Evolutionary conservation across 495 filamentous ascomycete genomes (phyloP).

Genomic region (Podospora bellae-mahoneyi): DNA sequence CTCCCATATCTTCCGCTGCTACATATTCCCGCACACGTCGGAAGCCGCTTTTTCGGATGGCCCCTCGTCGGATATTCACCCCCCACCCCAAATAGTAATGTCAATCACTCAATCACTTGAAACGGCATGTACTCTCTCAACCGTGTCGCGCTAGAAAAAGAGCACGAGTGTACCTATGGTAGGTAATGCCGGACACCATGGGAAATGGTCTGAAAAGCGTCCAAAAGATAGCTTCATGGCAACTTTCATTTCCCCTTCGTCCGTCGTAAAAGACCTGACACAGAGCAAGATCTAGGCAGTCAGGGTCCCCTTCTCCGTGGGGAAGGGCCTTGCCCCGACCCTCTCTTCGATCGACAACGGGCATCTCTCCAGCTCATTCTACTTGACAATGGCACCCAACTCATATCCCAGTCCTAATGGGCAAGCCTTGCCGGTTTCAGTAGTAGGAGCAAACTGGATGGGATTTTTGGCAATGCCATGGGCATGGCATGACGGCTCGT

Average conservation of each 20-base stretch:
- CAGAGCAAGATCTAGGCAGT: not conserved
- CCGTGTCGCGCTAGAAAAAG: not conserved
- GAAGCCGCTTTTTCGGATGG: conserved; percentile 4
- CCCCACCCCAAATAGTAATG: no score
- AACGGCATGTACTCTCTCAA: not conserved
- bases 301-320: not conserved
- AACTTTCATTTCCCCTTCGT: no score
- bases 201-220: no score
- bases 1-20: not conserved
- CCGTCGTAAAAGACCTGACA: no score
- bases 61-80: conserved; percentile 5
- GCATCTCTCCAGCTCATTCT: not conserved
- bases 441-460: not conserved
- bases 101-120: not conserved
- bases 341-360: not conserved
- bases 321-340: not conserved
- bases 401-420: no score
- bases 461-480: not conserved
- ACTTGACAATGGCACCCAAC: not conserved
- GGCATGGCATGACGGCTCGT: not conserved
- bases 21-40: not conserved
- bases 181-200: no score
- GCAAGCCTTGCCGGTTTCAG: not conserved
- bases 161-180: not conserved
- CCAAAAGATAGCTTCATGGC: no score